Conservation (phyloP, 2,329 filamentous ascomycete genomes). For the Canariomyces notabilis region DNA sequence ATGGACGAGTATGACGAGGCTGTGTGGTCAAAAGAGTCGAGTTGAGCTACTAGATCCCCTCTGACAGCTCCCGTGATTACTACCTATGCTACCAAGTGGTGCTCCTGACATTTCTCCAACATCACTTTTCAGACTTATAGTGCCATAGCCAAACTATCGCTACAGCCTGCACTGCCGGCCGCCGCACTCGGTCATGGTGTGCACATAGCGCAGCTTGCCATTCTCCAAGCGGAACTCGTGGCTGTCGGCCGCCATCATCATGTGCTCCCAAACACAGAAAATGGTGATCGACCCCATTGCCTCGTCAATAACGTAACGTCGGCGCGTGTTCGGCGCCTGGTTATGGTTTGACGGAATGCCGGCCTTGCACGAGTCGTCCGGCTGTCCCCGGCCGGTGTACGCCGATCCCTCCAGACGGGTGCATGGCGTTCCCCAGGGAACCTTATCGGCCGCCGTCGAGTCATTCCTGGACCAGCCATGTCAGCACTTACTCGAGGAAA, state of each 20-base stretch:
- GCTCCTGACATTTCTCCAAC: too few relatives aligned
- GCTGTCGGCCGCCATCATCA: conserved; percentile 23
- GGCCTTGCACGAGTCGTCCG: conserved; percentile 23
- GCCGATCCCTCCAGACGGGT: conserved; percentile 28
- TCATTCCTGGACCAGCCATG: conserved; percentile 17
- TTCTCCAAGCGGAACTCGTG: conserved; percentile 24
- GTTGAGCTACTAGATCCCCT: too few relatives aligned
- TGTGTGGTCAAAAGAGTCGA: conserved; percentile 28
- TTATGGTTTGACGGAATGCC: conserved; percentile 24
- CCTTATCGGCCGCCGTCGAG: conserved; percentile 25
- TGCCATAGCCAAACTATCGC: too few relatives aligned
- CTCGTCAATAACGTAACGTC: conserved; percentile 29
- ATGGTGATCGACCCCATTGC: conserved; percentile 25
- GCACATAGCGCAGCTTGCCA: conserved; percentile 22
- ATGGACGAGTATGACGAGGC: conserved; percentile 43
- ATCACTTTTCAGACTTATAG: too few relatives aligned
- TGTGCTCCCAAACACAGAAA: conserved; percentile 23
- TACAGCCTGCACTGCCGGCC: conserved; percentile 10
- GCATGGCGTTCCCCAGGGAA: conserved; percentile 36
- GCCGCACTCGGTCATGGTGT: conserved; percentile 23
- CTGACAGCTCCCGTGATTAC: too few relatives aligned
- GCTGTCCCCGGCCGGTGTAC: conserved; percentile 24
- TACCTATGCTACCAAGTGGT: too few relatives aligned
- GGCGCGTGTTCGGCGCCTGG: conserved; percentile 23
- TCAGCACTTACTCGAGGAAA: neutral